Conservation (phyloP, 176 grass and related monocot species). For the Paspalum vaginatum region DNA sequence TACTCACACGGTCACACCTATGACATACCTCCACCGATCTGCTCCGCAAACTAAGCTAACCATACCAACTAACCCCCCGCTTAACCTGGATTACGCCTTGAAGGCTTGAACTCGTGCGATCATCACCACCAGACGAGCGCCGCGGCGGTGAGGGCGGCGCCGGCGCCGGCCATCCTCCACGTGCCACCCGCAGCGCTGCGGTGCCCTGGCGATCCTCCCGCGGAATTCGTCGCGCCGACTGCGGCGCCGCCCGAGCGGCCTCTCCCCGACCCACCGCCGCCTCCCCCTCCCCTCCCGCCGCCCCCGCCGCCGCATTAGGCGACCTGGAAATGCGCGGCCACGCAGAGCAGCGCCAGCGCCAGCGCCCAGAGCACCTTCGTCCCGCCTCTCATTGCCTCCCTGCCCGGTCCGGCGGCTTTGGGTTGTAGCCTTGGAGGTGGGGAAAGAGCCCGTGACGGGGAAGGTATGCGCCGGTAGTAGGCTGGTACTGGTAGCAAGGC, state of each 20-base stretch:
- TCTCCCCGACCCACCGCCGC: neutral
- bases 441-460: neutral
- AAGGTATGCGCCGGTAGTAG: too few species aligned
- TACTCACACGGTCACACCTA: slow-evolving; percentile 5
- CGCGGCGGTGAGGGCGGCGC: neutral
- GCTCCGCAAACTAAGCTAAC: too few species aligned
- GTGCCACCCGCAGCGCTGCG: neutral
- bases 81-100: neutral
- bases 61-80: neutral
- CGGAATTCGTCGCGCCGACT: neutral
- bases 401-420: neutral
- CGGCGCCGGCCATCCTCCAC: slow-evolving; percentile 16
- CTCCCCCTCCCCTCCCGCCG: neutral
- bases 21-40: slow-evolving; percentile 20
- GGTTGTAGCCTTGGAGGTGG: neutral
- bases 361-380: slow-evolving; percentile 14
- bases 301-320: neutral
- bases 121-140: slow-evolving; percentile 32
- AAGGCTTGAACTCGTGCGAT: neutral
- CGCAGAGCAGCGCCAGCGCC: slow-evolving; percentile 29
- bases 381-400: slow-evolving; percentile 22
- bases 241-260: slow-evolving; percentile 25
- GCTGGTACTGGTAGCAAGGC: too few species aligned
- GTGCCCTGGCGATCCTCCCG: neutral
- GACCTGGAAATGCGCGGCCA: slow-evolving; percentile 8